Conservation (phyloP, 305 asterid species). For the Rubia peregrina region DNA sequence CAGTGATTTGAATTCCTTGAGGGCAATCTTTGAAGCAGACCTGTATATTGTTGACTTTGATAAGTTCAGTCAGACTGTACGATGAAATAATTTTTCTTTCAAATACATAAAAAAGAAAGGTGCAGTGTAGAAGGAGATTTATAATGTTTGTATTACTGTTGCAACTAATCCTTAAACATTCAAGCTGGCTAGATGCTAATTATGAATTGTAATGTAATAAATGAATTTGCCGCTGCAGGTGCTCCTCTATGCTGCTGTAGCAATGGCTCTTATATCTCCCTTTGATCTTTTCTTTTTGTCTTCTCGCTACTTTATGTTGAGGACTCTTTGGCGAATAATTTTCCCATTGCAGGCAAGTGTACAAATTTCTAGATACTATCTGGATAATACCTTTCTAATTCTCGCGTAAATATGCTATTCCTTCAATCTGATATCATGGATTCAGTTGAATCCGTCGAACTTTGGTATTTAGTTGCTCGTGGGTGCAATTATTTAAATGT, state of each 20-base stretch:
- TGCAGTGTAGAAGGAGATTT: not conserved
- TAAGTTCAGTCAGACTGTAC: not conserved
- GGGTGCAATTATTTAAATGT: not conserved
- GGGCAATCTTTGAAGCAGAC: not conserved
- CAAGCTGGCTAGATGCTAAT: not conserved
- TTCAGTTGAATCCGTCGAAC: not conserved
- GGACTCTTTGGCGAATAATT: slow-evolving; percentile 82
- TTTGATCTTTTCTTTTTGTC: slow-evolving; percentile 86
- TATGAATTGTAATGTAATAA: slow-evolving; percentile 11
- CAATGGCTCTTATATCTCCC: slow-evolving; percentile 83
- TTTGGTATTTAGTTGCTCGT: not conserved
- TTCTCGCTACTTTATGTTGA: slow-evolving; percentile 82
- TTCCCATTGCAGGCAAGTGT: slow-evolving; percentile 89
- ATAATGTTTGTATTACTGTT: not conserved
- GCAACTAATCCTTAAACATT: not conserved
- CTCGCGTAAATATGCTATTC: not conserved
- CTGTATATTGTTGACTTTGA: not conserved
- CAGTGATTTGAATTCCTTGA: not conserved
- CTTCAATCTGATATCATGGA: not conserved
- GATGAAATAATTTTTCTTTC: not conserved
- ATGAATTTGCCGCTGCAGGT: slow-evolving; percentile 55
- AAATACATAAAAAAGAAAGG: not conserved
- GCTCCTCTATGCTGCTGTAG: slow-evolving; percentile 72
- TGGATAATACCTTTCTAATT: not conserved
- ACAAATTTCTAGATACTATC: slow-evolving; percentile 8